Conservation (phyloP, 2,329 filamentous ascomycete species). For the Ophiostoma novo-ulmi region DNA sequence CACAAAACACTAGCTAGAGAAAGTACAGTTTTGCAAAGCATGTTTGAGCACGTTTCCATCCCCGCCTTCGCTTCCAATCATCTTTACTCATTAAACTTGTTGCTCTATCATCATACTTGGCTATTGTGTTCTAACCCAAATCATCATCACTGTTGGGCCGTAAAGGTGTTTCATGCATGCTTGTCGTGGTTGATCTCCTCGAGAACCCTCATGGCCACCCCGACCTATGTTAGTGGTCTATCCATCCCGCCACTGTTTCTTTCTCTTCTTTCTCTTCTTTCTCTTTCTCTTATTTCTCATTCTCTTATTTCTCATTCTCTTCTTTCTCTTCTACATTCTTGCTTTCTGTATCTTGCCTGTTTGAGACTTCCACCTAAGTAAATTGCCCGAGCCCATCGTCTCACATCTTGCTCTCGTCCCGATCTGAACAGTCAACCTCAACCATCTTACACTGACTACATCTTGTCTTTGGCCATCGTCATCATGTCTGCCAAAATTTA, state of each 20-base stretch:
- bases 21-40: conserved; percentile 12
- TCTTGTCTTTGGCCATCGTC: background rate
- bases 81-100: background rate
- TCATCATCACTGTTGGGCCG: background rate
- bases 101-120: background rate
- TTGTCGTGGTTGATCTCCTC: background rate
- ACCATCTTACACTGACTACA: background rate
- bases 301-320: background rate
- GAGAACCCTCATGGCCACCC: conserved; percentile 2
- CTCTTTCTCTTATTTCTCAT: background rate
- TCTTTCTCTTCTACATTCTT: background rate
- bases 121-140: background rate
- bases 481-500: conserved; percentile 28
- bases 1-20: conserved; percentile 5
- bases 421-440: background rate
- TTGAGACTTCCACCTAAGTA: background rate
- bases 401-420: background rate
- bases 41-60: conserved; percentile 6
- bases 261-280: background rate
- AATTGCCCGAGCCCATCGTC: background rate
- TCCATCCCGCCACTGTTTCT: background rate
- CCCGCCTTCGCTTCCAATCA: background rate
- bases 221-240: background rate
- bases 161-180: background rate
- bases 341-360: background rate